Percentiles rank a stretch among this genome's conserved stretches.
Evolutionary conservation across 2,329 filamentous ascomycete genomes (phyloP).

Genomic region (Biscogniauxia marginata): DNA sequence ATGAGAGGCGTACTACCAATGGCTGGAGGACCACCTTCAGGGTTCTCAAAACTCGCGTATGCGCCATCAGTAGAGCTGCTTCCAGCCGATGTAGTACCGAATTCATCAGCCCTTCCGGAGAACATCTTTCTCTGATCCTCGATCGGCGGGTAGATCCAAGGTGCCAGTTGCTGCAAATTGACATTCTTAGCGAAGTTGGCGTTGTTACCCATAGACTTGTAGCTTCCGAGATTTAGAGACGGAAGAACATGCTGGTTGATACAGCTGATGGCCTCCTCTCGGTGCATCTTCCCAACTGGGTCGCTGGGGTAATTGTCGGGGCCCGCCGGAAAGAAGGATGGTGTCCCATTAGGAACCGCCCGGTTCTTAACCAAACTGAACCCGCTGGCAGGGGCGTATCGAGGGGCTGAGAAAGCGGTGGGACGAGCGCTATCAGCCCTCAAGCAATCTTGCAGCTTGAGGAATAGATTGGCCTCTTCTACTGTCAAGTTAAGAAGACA

Average conservation of each 20-base stretch:
- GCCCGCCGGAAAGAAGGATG: constrained; percentile 58
- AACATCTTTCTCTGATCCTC: constrained; percentile 37
- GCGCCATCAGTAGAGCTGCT: constrained; percentile 14
- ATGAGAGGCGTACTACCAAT: constrained; percentile 54
- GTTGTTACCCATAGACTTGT: constrained; percentile 39
- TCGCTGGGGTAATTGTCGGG: constrained; percentile 50
- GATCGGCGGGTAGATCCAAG: constrained; percentile 53
- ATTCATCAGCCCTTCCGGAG: constrained; percentile 25
- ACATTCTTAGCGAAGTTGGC: constrained; percentile 47
- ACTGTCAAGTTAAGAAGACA: constrained; percentile 70
- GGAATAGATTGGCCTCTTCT: constrained; percentile 68
- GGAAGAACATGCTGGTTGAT: constrained; percentile 69
- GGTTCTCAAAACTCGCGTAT: constrained; percentile 33
- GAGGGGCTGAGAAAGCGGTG: constrained; percentile 54
- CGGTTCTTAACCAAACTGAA: constrained; percentile 64
- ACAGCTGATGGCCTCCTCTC: constrained; percentile 65
- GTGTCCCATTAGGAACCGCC: constrained; percentile 62
- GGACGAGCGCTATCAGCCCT: constrained; percentile 50
- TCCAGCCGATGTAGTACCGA: constrained; percentile 10
- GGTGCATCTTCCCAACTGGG: constrained; percentile 63
- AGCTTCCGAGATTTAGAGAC: constrained; percentile 52
- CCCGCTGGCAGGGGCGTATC: constrained; percentile 54
- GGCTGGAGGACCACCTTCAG: constrained; percentile 29
- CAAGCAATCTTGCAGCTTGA: constrained; percentile 64
- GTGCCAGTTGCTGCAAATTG: constrained; percentile 54